Percentiles rank a stretch among this genome's conserved stretches.
Evolutionary conservation across 331 rosid species (phyloP).

Genomic region (Quercus tomentella): DNA sequence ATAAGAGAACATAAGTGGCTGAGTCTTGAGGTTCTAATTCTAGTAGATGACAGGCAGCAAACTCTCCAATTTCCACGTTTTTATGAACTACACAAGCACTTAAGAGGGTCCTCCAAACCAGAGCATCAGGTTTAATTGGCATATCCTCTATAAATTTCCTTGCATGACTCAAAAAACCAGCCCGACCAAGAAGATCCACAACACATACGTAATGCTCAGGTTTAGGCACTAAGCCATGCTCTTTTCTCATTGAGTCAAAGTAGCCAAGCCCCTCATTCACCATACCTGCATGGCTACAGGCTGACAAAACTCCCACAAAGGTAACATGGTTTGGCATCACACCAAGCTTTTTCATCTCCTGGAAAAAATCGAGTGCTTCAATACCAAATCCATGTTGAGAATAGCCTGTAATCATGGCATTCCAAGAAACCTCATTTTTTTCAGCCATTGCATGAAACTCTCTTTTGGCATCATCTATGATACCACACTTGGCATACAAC

Average conservation of each 20-base stretch:
- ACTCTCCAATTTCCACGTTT: slow-evolving; percentile 76
- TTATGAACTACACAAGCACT: slow-evolving; percentile 74
- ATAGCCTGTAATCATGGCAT: slow-evolving; percentile 83
- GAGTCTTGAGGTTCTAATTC: slow-evolving; percentile 84
- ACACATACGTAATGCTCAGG: slow-evolving; percentile 89
- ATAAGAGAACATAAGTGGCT: slow-evolving; percentile 80
- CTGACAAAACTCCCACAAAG: slow-evolving; percentile 76
- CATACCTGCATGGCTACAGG: slow-evolving; percentile 92
- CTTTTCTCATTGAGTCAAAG: slow-evolving; percentile 72
- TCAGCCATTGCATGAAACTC: slow-evolving; percentile 63
- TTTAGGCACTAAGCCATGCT: slow-evolving; percentile 62
- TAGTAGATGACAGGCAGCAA: slow-evolving; percentile 74
- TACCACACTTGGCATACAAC: slow-evolving; percentile 80
- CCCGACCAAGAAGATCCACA: slow-evolving; percentile 84
- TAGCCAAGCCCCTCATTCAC: slow-evolving; percentile 72
- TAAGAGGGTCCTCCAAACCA: slow-evolving; percentile 87
- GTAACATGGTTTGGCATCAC: slow-evolving; percentile 72
- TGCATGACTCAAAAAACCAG: slow-evolving; percentile 64
- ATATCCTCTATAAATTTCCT: slow-evolving; percentile 56
- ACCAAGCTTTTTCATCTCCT: slow-evolving; percentile 59
- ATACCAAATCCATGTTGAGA: slow-evolving; percentile 82
- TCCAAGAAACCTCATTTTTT: slow-evolving; percentile 83
- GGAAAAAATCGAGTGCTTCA: slow-evolving; percentile 67
- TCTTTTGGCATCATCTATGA: slow-evolving; percentile 62
- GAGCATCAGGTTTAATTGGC: slow-evolving; percentile 81